phyloP scores from a whole-genome alignment of 345 rosid genomes.

The Gossypium bickii region DNA sequence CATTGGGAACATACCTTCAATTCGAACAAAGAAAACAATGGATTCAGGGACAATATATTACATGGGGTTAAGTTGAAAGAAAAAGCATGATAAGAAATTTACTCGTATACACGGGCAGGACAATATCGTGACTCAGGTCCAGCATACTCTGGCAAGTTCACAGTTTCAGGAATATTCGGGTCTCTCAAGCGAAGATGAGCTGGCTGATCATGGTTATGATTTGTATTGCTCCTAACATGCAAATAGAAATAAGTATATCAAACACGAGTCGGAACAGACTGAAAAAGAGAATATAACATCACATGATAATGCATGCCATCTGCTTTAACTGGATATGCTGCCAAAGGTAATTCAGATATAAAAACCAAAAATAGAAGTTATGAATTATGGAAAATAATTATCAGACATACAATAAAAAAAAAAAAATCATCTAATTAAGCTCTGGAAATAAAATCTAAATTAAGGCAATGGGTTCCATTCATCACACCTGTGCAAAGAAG shows the following conservation, averaged over 20 bases:
- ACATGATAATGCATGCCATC: too few relatives aligned
- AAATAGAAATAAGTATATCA: slow-evolving; percentile 7
- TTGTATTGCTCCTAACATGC: slow-evolving; percentile 78
- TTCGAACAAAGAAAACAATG: slow-evolving; percentile 11
- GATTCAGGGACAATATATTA: background rate
- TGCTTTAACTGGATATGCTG: background rate
- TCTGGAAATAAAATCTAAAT: background rate
- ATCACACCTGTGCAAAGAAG: slow-evolving; percentile 80
- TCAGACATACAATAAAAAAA: background rate
- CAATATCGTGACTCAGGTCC: slow-evolving; percentile 91
- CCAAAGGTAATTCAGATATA: background rate
- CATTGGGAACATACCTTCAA: slow-evolving; percentile 71
- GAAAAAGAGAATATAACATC: background rate
- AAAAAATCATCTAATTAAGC: background rate
- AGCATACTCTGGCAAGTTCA: slow-evolving; percentile 75
- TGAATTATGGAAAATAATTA: background rate
- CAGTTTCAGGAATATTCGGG: slow-evolving; percentile 56
- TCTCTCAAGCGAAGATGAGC: slow-evolving; percentile 77
- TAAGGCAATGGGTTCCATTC: background rate
- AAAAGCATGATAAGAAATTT: slow-evolving; percentile 21
- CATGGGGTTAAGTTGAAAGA: slow-evolving; percentile 10
- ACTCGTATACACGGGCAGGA: slow-evolving; percentile 98
- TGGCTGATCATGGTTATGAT: slow-evolving; percentile 93
- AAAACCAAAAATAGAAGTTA: background rate
- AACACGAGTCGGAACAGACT: background rate